Conservation (phyloP, 2,329 filamentous ascomycete species). For the Exserohilum turcica region DNA sequence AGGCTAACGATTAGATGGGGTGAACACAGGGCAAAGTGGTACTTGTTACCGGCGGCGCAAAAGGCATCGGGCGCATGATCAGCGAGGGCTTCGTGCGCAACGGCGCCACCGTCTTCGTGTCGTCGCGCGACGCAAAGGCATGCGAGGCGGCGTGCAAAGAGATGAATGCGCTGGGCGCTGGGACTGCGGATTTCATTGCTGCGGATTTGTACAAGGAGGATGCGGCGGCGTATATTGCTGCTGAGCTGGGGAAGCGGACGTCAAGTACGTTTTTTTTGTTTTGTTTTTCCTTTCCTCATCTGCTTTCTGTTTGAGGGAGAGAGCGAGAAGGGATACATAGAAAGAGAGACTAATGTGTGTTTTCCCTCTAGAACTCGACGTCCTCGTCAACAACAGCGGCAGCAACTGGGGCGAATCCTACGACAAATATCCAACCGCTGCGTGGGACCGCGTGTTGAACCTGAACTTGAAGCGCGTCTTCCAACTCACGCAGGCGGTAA, state of each 20-base stretch:
- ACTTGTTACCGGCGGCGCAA: constrained; percentile 54
- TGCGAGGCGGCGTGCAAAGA: constrained; percentile 65
- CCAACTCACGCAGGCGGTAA: constrained; percentile 67
- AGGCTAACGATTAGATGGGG: neutral
- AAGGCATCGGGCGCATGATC: constrained; percentile 72
- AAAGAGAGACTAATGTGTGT: neutral
- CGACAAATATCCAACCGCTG: constrained; percentile 59
- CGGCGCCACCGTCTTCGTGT: constrained; percentile 72
- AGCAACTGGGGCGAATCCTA: constrained; percentile 67
- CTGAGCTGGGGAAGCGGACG: constrained; percentile 61
- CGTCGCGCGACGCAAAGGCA: constrained; percentile 65
- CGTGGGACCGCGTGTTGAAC: constrained; percentile 64
- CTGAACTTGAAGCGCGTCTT: constrained; percentile 68
- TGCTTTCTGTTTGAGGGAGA: too few relatives aligned
- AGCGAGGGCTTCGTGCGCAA: constrained; percentile 68
- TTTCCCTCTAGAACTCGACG: constrained; percentile 55
- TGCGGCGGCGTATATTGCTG: constrained; percentile 62
- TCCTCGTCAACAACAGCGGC: constrained; percentile 70
- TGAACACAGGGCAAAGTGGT: constrained; percentile 50
- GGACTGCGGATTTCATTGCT: constrained; percentile 63
- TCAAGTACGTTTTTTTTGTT: constrained; percentile 47
- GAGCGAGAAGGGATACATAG: too few relatives aligned
- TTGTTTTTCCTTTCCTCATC: too few relatives aligned
- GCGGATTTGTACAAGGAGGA: constrained; percentile 68
- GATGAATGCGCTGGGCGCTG: constrained; percentile 60